Base-by-base conservation (phyloP, 1,284 basidiomycete genomes). In the Trametes sp. region DNA sequence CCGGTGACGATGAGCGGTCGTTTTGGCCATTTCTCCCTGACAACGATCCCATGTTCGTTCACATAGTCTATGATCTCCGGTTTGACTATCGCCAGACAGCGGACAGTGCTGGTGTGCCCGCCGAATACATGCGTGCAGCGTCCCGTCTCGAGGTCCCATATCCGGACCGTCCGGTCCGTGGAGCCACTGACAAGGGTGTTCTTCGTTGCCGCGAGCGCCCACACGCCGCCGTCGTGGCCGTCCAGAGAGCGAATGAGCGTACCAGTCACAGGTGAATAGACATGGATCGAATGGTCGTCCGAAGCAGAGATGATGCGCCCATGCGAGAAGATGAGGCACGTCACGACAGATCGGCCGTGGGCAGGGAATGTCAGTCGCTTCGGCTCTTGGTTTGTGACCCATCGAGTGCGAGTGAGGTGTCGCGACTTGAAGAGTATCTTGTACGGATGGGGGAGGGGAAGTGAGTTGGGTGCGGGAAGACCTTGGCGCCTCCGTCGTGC, bases 301-400 rank as follows among this genome's bases (percentile, higher is more conserved):
- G 95, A 97, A 10, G 96, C 96, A 6, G 94, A 95, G 70, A 98
- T 95, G 76, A 98, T 94, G 70, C 96, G 94, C 49, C 93, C 92
- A 68, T 89, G 88, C 54, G 96, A 96, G 80, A 98, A 95, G 72
- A 98, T 87, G 53, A 98, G 85, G 76, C 95, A 97, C 33, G 96
- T 98, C 68, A 98, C 94, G 60, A 98, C 96, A 45, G 90, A 90
- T 46, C 88, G 88, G 1, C 94, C 94, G 69, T 96, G 93, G 8
- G 95, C 95, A 6, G 90, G 82, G 78, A 98, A 96, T 4, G 88
- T 89, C 56, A 89, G 82, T 63, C 93, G 91, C 64, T 85, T 88
- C 1, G 90, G 89, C 63, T 88, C 84, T n/a, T 85, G 83, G 70
- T 90, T 89, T 53, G 82, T 82, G 24, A 91, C 83, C 92, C 93